These are phyloP conservation scores for Vitis hybrid DNA, from an alignment of 177 flowering plant genomes.

Conservation along the genomic window DNA sequence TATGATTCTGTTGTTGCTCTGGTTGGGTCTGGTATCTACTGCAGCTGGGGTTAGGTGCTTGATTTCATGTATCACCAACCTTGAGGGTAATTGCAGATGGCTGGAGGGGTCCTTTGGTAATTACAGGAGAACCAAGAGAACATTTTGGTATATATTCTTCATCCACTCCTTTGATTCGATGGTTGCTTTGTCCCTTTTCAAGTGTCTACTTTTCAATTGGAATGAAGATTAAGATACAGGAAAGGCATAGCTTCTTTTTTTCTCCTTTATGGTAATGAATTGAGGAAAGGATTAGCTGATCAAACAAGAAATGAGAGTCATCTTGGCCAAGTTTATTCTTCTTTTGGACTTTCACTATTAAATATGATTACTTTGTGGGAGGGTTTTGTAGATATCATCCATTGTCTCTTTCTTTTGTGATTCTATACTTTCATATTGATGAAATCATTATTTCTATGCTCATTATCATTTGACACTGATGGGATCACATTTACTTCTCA, in stretches of 20 bases:
- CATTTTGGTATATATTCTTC: slow-evolving; percentile 18
- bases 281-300: slow-evolving; percentile 2
- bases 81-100: not conserved
- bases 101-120: slow-evolving; percentile 14
- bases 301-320: slow-evolving; percentile 7
- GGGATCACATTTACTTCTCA: no score
- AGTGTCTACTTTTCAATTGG: not conserved
- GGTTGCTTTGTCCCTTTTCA: slow-evolving; percentile 18
- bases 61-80: not conserved
- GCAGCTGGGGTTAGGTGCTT: not conserved
- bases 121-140: slow-evolving; percentile 1
- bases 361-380: not conserved
- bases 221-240: slow-evolving; percentile 11
- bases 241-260: slow-evolving; percentile 19
- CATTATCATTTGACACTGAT: no score
- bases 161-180: slow-evolving; percentile 13
- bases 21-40: no score
- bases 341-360: not conserved
- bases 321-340: not conserved
- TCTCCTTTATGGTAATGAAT: slow-evolving; percentile 3
- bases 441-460: no score
- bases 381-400: not conserved
- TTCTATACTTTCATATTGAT: no score
- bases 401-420: not conserved
- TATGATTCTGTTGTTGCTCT: no score